phyloP scores from a whole-genome alignment of 495 filamentous ascomycete genomes.

The Aspergillus affinis region DNA sequence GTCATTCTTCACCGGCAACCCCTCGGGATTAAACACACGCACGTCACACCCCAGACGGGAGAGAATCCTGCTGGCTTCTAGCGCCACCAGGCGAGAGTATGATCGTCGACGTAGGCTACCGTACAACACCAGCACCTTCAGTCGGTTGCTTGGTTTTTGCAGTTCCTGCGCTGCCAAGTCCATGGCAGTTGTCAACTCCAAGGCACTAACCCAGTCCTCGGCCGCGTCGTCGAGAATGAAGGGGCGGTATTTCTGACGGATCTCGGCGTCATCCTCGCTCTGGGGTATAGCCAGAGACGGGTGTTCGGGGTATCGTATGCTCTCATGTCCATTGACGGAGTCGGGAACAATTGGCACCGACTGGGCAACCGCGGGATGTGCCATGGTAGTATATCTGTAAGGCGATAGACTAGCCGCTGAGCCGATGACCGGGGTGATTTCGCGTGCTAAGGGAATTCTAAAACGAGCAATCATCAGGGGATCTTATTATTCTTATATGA shows the following conservation, averaged over 20 bases:
- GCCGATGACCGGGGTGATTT: no score
- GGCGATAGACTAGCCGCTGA: no score
- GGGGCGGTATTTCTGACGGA: constrained; percentile 57
- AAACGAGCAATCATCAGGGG: no score
- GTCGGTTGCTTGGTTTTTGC: constrained; percentile 36
- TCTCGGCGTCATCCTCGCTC: constrained; percentile 45
- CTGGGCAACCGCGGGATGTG: no score
- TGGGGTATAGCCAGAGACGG: no score
- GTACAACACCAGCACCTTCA: constrained; percentile 64
- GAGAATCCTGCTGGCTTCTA: constrained; percentile 61
- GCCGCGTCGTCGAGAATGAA: constrained; percentile 47
- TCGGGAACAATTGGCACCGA: no score
- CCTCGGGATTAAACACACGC: constrained; percentile 60
- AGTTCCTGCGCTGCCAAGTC: constrained; percentile 53
- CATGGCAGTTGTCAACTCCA: constrained; percentile 57
- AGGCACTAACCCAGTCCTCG: constrained; percentile 53
- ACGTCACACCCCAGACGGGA: constrained; percentile 68
- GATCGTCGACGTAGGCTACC: constrained; percentile 61
- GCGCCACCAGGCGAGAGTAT: constrained; percentile 61
- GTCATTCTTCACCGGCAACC: constrained; percentile 65
- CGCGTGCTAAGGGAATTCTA: no score
- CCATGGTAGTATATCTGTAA: no score
- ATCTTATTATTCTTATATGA: no score
- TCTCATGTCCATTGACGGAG: no score
- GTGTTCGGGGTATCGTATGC: no score